These are phyloP conservation scores for Globisporangium nunn DNA, from an alignment of 352 stramenopile genomes.

Conservation along the genomic window DNA sequence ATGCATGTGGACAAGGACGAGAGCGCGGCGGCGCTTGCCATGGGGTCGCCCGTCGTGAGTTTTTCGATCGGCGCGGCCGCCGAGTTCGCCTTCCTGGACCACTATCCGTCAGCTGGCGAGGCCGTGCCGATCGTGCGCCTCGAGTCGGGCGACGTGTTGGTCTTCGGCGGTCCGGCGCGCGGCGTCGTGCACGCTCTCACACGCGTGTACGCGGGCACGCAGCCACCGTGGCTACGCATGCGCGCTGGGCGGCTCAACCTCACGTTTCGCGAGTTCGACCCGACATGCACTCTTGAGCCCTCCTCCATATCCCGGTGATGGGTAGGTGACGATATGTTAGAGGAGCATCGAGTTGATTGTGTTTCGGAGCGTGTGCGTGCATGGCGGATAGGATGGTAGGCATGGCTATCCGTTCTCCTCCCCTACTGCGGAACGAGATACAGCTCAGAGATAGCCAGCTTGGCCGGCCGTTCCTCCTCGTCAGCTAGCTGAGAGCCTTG, in stretches of 20 bases:
- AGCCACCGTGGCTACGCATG: constrained; percentile 52
- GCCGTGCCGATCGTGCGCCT: constrained; percentile 54
- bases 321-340: too few species aligned
- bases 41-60: constrained; percentile 61
- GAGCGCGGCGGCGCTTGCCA: constrained; percentile 41
- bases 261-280: constrained; percentile 64
- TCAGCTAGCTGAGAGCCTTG: constrained; percentile 7
- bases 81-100: constrained; percentile 63
- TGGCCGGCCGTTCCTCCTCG: constrained; percentile 3
- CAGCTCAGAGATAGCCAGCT: neutral
- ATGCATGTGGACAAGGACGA: constrained; percentile 78
- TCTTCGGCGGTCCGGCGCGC: constrained; percentile 58
- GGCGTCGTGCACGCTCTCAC: constrained; percentile 60
- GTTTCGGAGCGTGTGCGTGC: too few species aligned
- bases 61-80: constrained; percentile 61
- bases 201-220: constrained; percentile 46
- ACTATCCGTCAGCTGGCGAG: constrained; percentile 38
- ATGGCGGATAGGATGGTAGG: too few species aligned
- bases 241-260: constrained; percentile 56
- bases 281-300: constrained; percentile 2
- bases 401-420: neutral
- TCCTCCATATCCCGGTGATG: too few species aligned
- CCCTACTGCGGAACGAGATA: neutral
- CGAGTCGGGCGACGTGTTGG: constrained; percentile 57
- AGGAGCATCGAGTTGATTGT: too few species aligned